Evolutionary conservation across 2,329 filamentous ascomycete species (phyloP).

Genomic region (Cladosporium sp.): DNA sequence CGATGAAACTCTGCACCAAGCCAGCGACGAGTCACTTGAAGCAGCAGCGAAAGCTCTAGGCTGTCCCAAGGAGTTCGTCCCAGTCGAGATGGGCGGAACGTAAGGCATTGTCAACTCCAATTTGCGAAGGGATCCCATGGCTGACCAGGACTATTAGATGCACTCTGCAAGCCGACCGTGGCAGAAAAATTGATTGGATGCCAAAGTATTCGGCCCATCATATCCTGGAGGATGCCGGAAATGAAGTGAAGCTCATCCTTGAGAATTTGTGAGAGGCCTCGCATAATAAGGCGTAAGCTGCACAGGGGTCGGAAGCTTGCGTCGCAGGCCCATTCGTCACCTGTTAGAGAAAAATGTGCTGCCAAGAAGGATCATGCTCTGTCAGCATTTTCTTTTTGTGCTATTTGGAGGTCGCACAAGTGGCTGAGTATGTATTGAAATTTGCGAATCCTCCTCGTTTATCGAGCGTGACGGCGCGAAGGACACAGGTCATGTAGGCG

Average conservation of each 20-base stretch:
- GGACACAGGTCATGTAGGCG: background rate
- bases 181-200: conserved; percentile 43
- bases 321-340: too few species aligned
- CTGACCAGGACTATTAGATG: conserved; percentile 32
- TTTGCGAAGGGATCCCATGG: background rate
- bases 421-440: too few species aligned
- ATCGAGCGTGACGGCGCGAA: too few species aligned
- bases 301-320: too few species aligned
- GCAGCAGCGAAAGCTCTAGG: conserved; percentile 40
- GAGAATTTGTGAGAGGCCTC: conserved; percentile 15
- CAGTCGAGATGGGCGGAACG: conserved; percentile 40
- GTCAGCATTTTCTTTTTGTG: too few species aligned
- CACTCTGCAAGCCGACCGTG: conserved; percentile 40
- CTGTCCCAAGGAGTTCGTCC: conserved; percentile 34
- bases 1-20: conserved; percentile 33
- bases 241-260: conserved; percentile 45
- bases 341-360: too few species aligned
- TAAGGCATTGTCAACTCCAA: conserved; percentile 26
- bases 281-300: too few species aligned
- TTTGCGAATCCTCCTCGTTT: too few species aligned
- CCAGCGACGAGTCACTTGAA: conserved; percentile 34
- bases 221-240: conserved; percentile 43
- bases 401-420: too few species aligned
- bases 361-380: too few species aligned
- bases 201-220: conserved; percentile 40